A percentile compares a stretch with the other conserved stretches of the same genome.
Conservation (phyloP, 768 basidiomycete genomes). For the Tricholoma saponaceum region DNA sequence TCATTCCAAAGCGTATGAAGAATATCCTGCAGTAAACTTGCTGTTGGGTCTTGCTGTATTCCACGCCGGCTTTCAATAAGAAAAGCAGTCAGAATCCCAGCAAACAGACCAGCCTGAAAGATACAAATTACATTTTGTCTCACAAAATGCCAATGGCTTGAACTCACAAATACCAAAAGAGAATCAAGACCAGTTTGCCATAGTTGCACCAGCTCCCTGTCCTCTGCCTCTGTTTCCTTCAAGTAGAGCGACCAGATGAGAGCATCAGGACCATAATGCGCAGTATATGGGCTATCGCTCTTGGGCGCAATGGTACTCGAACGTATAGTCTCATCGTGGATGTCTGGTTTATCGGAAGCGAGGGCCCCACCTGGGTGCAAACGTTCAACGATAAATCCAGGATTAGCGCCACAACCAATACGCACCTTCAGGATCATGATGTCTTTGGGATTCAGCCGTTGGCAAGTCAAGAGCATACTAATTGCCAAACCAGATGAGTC, state of each 20-base stretch:
- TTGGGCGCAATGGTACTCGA: too few species aligned
- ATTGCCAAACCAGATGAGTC: not conserved
- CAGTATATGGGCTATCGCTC: not conserved
- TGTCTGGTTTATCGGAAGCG: not conserved
- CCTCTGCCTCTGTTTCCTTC: not conserved
- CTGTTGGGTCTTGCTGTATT: not conserved
- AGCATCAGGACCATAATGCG: not conserved
- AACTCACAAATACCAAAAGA: not conserved
- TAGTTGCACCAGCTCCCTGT: not conserved
- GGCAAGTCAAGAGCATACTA: not conserved
- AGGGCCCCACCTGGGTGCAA: not conserved
- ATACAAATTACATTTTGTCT: too few species aligned
- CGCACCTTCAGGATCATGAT: not conserved
- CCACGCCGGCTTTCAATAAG: not conserved
- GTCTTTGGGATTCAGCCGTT: not conserved
- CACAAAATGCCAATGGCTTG: too few species aligned
- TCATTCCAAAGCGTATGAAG: not conserved
- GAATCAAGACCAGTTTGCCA: not conserved
- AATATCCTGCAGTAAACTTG: not conserved
- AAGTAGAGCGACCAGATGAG: not conserved
- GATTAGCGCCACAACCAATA: not conserved
- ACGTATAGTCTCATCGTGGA: too few species aligned
- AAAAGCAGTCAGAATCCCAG: not conserved
- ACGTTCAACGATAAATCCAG: not conserved
- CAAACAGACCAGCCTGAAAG: conserved; percentile 1